Percentiles rank a stretch among this genome's conserved stretches.
Evolutionary conservation across 371 early-diverging fungal species (phyloP).

Genomic region (Catenaria anguillulae): DNA sequence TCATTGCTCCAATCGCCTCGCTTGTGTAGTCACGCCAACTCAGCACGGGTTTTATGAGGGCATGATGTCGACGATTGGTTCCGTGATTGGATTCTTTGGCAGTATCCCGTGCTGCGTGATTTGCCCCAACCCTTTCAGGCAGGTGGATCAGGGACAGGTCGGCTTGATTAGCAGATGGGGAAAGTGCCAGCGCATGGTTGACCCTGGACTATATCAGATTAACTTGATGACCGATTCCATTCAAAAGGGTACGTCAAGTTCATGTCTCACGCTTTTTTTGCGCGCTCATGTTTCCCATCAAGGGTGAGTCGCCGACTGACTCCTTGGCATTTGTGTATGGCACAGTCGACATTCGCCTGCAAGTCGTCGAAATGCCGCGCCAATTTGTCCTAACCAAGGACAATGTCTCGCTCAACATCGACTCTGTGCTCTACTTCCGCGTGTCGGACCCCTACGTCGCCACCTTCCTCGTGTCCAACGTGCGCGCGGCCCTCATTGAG

Average conservation of each 20-base stretch:
- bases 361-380: constrained; percentile 48
- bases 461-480: constrained; percentile 53
- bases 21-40: not conserved
- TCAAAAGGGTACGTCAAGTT: too few relatives aligned
- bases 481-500: constrained; percentile 59
- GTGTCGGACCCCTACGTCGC: constrained; percentile 68
- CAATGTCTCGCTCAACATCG: constrained; percentile 75
- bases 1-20: too few relatives aligned
- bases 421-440: constrained; percentile 64
- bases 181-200: constrained; percentile 41
- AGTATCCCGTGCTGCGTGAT: constrained; percentile 37
- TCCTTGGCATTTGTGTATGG: too few relatives aligned
- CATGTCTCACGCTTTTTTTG: too few relatives aligned
- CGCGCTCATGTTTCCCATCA: too few relatives aligned
- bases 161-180: constrained; percentile 68
- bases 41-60: constrained; percentile 18
- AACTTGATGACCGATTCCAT: not conserved
- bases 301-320: too few relatives aligned
- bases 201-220: not conserved
- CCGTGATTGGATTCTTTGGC: constrained; percentile 27
- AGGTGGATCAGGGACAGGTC: constrained; percentile 43
- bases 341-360: constrained; percentile 53
- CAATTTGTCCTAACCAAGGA: constrained; percentile 80
- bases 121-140: constrained; percentile 63
- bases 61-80: constrained; percentile 24